Conservation (phyloP, 805 yeast species). For the Ogataea zsoltii region DNA sequence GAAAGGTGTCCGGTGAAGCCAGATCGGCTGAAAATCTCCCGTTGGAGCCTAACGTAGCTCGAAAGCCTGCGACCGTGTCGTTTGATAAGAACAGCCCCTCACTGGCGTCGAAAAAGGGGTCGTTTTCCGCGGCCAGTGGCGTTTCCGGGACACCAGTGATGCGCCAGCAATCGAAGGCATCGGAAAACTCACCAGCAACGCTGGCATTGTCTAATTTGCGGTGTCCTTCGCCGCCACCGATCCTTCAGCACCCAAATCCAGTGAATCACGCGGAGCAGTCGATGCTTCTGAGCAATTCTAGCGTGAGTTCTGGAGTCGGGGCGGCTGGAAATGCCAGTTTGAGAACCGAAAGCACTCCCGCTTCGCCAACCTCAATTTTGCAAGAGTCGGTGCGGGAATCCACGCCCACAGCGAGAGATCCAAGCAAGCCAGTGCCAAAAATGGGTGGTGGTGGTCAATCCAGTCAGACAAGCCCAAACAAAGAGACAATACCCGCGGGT, state of each 20-base stretch:
- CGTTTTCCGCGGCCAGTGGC: constrained; percentile 9
- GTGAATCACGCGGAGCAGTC: constrained; percentile 22
- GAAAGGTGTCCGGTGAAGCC: not conserved
- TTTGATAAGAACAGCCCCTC: constrained; percentile 21
- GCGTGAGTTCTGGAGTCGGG: constrained; percentile 2
- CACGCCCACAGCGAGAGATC: constrained; percentile 1
- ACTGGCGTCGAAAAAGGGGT: constrained; percentile 21
- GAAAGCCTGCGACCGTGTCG: constrained; percentile 15
- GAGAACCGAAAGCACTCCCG: not conserved
- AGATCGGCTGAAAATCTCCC: not conserved
- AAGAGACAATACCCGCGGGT: constrained; percentile 25
- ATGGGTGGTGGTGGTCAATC: not conserved
- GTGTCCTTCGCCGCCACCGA: constrained; percentile 77
- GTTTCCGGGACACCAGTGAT: constrained; percentile 1
- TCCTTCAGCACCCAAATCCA: constrained; percentile 40
- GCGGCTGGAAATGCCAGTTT: not conserved
- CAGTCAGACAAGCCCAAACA: constrained; percentile 4
- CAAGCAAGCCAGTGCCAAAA: too few species aligned
- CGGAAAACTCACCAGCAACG: constrained; percentile 47
- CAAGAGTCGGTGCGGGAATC: constrained; percentile 1
- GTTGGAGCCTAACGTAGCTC: not conserved
- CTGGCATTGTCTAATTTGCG: constrained; percentile 58
- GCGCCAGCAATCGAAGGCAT: constrained; percentile 6
- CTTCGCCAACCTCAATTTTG: constrained; percentile 9
- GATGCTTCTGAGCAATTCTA: constrained; percentile 16